A percentile compares a stretch with the other conserved stretches of the same genome.
Conservation (phyloP, 164 flowering plant genomes). For the Kalanchoe fedtschenkoi region DNA sequence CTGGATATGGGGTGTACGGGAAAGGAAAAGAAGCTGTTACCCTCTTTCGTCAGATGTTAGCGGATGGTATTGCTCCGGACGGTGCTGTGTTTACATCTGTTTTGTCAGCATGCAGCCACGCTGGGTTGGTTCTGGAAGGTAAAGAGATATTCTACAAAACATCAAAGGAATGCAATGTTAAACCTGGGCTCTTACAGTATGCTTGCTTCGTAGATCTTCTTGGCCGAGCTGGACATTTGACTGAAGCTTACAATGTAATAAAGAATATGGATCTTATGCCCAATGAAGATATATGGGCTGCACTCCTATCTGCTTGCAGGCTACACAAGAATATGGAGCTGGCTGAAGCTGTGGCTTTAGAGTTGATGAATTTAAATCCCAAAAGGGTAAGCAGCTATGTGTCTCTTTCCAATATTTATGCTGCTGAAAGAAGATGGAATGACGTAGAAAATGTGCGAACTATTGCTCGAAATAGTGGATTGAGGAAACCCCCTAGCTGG, state of each 20-base stretch:
- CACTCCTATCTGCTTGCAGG: constrained; percentile 36
- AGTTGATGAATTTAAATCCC: constrained; percentile 24
- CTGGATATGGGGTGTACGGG: constrained; percentile 33
- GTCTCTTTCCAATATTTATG: constrained; percentile 32
- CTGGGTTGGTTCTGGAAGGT: constrained; percentile 36
- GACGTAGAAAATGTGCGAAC: constrained; percentile 35
- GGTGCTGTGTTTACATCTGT: constrained; percentile 32
- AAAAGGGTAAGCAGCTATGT: constrained; percentile 25
- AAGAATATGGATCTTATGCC: constrained; percentile 26
- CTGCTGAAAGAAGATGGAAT: constrained; percentile 33
- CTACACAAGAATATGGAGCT: constrained; percentile 27
- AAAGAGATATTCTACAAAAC: constrained; percentile 23
- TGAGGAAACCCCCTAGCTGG: constrained; percentile 31
- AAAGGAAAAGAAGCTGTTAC: constrained; percentile 29
- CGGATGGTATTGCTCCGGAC: constrained; percentile 25
- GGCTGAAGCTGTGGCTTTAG: constrained; percentile 30
- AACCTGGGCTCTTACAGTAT: constrained; percentile 28
- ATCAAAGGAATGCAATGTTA: constrained; percentile 16
- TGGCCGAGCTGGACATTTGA: constrained; percentile 33
- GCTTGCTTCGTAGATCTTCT: constrained; percentile 42
- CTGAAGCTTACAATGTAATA: constrained; percentile 32
- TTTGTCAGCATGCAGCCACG: constrained; percentile 45
- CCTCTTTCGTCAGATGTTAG: constrained; percentile 21
- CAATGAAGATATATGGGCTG: constrained; percentile 29
- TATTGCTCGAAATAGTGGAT: constrained; percentile 17